phyloP scores from a whole-genome alignment of 495 filamentous ascomycete genomes.

The Astrothelium subdiscretum region DNA sequence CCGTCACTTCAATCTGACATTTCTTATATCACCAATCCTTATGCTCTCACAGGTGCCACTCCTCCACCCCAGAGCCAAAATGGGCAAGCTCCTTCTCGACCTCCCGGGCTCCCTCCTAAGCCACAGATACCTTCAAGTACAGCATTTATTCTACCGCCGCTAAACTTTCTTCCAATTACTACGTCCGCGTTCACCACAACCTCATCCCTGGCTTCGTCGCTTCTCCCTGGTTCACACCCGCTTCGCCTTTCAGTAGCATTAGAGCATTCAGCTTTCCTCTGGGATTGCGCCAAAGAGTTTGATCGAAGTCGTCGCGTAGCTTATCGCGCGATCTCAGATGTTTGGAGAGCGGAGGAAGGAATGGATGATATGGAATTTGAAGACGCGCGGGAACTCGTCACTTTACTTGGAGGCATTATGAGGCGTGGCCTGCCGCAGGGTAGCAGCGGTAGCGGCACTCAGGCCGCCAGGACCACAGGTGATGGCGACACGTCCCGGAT shows the following conservation, averaged over 20 bases:
- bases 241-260: constrained; percentile 83
- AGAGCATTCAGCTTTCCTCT: constrained; percentile 88
- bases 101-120: constrained; percentile 22
- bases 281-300: constrained; percentile 80
- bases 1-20: constrained; percentile 31
- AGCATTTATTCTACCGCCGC: constrained; percentile 62
- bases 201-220: constrained; percentile 54
- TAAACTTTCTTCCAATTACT: constrained; percentile 75
- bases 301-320: constrained; percentile 64
- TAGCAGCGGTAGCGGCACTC: neutral
- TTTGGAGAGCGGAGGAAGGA: constrained; percentile 79
- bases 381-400: constrained; percentile 38
- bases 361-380: constrained; percentile 72
- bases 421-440: constrained; percentile 24
- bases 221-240: constrained; percentile 79
- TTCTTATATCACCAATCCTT: constrained; percentile 34
- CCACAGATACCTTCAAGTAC: constrained; percentile 18
- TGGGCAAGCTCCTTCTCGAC: constrained; percentile 20
- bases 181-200: constrained; percentile 72
- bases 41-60: constrained; percentile 21
- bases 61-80: constrained; percentile 31
- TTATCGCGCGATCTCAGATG: constrained; percentile 73
- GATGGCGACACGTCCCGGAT: neutral
- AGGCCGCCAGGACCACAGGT: neutral
- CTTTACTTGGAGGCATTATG: constrained; percentile 34